Conservation (phyloP, 2,329 filamentous ascomycete genomes). For the Diplodia seriata region DNA sequence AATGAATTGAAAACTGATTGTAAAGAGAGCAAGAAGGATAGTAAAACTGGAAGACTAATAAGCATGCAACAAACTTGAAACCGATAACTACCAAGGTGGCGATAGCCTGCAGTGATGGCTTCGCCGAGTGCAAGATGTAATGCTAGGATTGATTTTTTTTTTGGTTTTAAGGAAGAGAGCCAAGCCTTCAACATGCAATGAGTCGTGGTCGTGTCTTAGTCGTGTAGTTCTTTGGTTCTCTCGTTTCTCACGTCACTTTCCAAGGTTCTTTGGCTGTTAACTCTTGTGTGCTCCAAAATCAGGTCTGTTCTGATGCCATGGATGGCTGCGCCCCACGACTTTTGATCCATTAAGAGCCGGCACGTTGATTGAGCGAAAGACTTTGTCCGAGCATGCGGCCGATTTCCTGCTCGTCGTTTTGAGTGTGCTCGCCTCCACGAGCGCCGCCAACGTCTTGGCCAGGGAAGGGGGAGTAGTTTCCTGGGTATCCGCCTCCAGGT, state of each 20-base stretch:
- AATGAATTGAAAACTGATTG: background rate
- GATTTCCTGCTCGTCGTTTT: slow-evolving; percentile 23
- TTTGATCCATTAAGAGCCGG: slow-evolving; percentile 13
- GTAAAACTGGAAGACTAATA: background rate
- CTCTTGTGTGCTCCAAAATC: slow-evolving; percentile 4
- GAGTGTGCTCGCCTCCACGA: slow-evolving; percentile 9
- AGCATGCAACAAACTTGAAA: background rate
- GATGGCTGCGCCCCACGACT: background rate
- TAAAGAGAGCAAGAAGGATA: slow-evolving; percentile 14
- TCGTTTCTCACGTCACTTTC: slow-evolving; percentile 11
- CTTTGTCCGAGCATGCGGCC: slow-evolving; percentile 6
- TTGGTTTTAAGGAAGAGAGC: background rate
- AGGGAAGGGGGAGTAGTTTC: slow-evolving; percentile 13
- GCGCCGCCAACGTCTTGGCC: slow-evolving; percentile 10
- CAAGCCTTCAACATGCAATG: slow-evolving; percentile 19
- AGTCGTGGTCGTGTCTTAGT: slow-evolving; percentile 23
- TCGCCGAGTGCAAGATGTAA: slow-evolving; percentile 9
- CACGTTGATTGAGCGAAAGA: slow-evolving; percentile 23
- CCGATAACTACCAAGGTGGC: background rate
- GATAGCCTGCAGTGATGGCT: slow-evolving; percentile 12
- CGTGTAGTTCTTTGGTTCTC: slow-evolving; percentile 6
- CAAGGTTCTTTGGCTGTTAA: slow-evolving; percentile 7
- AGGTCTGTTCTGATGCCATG: slow-evolving; percentile 7
- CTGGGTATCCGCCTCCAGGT: slow-evolving; percentile 26
- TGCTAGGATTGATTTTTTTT: background rate